Percentiles rank a stretch among this genome's conserved stretches.
phyloP scores from a whole-genome alignment of 441 rosid genomes.

The Viola pubescens region DNA sequence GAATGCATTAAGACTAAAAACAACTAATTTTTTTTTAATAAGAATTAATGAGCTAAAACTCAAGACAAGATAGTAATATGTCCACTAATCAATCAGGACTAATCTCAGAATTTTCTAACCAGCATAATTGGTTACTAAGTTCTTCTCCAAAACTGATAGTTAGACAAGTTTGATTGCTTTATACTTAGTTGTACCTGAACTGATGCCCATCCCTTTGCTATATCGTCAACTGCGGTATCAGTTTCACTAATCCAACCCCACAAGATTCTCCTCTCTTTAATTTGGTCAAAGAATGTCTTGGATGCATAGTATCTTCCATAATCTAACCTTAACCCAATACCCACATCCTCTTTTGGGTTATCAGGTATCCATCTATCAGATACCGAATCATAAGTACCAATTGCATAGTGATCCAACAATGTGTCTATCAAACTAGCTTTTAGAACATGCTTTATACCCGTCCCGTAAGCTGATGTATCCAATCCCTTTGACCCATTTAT shows the following conservation, averaged over 20 bases:
- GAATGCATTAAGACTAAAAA: no score
- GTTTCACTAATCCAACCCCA: conserved; percentile 6
- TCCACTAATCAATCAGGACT: background rate
- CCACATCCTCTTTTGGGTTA: conserved; percentile 40
- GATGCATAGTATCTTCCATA: conserved; percentile 3
- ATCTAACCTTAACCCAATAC: conserved; percentile 33
- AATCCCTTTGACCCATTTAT: conserved; percentile 24
- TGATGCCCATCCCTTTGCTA: conserved; percentile 1
- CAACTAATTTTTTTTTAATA: no score
- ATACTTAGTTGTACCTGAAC: background rate
- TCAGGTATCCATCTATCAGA: conserved; percentile 48
- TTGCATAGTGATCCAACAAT: conserved; percentile 41
- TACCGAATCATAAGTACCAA: conserved; percentile 42
- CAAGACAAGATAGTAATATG: background rate
- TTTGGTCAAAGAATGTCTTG: background rate
- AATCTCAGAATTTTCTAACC: background rate
- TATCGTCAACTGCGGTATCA: background rate
- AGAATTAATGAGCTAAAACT: background rate
- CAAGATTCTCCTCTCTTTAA: conserved; percentile 11
- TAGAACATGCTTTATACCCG: conserved; percentile 38
- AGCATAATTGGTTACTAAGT: background rate
- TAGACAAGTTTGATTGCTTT: background rate
- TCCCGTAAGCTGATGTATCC: conserved; percentile 43
- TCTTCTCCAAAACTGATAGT: background rate
- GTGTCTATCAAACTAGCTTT: conserved; percentile 57